Percentiles rank a stretch among this genome's conserved stretches.
Conservation (phyloP, 371 early-diverging fungal species). For the Umbelopsis sp. region DNA sequence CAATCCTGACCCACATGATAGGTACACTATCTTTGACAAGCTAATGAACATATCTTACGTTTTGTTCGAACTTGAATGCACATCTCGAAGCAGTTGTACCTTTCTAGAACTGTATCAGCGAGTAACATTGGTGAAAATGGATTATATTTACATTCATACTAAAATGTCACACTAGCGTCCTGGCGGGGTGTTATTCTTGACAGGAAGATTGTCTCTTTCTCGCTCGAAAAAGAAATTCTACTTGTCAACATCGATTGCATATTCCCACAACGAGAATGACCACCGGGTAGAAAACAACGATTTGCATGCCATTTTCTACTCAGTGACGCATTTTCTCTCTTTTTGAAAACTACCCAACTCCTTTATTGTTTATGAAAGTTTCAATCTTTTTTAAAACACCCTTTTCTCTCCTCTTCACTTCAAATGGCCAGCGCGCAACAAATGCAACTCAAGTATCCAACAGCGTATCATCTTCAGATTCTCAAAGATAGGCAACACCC, state of each 20-base stretch:
- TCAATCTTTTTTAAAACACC: neutral
- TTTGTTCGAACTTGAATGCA: too few relatives aligned
- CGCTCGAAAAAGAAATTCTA: neutral
- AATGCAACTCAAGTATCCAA: constrained; percentile 8
- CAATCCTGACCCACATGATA: too few relatives aligned
- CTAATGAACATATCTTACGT: too few relatives aligned
- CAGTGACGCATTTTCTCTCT: neutral
- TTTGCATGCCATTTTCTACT: neutral
- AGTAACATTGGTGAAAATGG: too few relatives aligned
- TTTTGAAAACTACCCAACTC: too few relatives aligned
- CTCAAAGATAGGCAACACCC: neutral
- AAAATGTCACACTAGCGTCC: too few relatives aligned
- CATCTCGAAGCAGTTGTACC: too few relatives aligned
- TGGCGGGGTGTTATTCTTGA: neutral
- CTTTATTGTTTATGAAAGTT: constrained; percentile 1
- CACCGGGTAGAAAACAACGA: neutral
- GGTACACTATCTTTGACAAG: too few relatives aligned
- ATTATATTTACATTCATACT: too few relatives aligned
- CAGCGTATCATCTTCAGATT: neutral
- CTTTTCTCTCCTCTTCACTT: neutral
- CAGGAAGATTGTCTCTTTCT: neutral
- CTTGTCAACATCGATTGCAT: neutral
- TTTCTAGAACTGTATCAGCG: too few relatives aligned
- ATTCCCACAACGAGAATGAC: neutral
- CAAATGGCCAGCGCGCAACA: neutral